These are phyloP conservation scores for Cryptococcus maquisensis DNA, from an alignment of 1,284 basidiomycete species.

Conservation along the genomic window DNA sequence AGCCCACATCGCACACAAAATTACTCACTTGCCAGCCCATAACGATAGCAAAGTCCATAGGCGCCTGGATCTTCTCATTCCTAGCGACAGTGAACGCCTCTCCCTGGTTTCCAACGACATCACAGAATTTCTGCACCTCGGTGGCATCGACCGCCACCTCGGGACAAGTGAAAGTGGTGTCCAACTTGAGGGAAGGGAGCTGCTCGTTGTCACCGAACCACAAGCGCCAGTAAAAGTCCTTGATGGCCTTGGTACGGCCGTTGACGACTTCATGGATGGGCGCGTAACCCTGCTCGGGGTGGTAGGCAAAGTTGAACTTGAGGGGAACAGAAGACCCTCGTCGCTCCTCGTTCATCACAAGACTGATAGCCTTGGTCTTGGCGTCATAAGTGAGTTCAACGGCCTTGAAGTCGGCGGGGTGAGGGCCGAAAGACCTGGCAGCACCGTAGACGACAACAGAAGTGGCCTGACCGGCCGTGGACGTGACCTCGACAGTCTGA, in stretches of 20 bases:
- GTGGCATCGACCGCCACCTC: conserved; percentile 71
- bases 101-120: conserved; percentile 86
- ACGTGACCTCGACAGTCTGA: conserved; percentile 64
- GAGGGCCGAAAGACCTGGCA: conserved; percentile 72
- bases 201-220: conserved; percentile 85
- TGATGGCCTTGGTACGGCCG: conserved; percentile 86
- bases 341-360: conserved; percentile 78
- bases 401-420: conserved; percentile 75
- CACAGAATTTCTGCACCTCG: conserved; percentile 84
- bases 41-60: conserved; percentile 99
- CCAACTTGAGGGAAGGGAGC: conserved; percentile 69
- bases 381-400: conserved; percentile 66
- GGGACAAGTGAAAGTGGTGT: conserved; percentile 73
- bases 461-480: conserved; percentile 46
- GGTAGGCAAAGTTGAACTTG: conserved; percentile 75
- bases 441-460: conserved; percentile 67
- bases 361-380: conserved; percentile 45
- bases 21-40: conserved; percentile 85
- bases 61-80: conserved; percentile 68
- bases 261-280: conserved; percentile 88
- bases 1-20: neutral
- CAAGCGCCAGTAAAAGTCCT: conserved; percentile 92
- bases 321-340: conserved; percentile 73
- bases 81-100: conserved; percentile 81
- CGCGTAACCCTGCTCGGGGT: conserved; percentile 80